These are phyloP conservation scores for Fusarium austroafricanum DNA, from an alignment of 2,329 filamentous ascomycete species.

Conservation along the genomic window DNA sequence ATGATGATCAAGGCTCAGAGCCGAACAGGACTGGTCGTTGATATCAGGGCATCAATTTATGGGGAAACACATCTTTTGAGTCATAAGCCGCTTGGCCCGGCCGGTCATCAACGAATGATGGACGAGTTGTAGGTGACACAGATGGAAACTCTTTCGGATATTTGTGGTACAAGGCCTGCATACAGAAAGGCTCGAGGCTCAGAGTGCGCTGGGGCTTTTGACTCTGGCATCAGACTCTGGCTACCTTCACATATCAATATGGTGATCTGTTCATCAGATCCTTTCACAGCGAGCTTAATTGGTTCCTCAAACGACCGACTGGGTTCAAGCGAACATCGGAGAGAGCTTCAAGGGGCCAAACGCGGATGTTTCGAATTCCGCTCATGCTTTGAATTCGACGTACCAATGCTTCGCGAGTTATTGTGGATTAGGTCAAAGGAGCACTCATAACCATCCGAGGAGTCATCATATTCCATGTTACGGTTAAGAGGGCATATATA, in stretches of 20 bases:
- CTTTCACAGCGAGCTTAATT: not conserved
- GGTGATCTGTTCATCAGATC: too few species aligned
- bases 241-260: not conserved
- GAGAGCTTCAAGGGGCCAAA: not conserved
- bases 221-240: too few species aligned
- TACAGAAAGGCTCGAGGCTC: not conserved
- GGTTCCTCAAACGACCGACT: not conserved
- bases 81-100: not conserved
- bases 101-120: not conserved
- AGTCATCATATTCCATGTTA: not conserved
- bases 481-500: too few species aligned
- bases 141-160: not conserved
- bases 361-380: not conserved
- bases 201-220: not conserved
- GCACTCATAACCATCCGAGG: not conserved
- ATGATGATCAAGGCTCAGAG: constrained; percentile 9
- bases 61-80: not conserved
- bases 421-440: not conserved
- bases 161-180: not conserved
- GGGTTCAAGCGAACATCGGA: too few species aligned
- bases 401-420: not conserved
- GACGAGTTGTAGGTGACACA: not conserved
- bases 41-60: not conserved
- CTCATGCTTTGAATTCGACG: not conserved
- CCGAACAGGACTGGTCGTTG: not conserved